Evolutionary conservation across 1,139 yeast species (phyloP).

Genomic region (Zygosaccharomyces sapae): DNA sequence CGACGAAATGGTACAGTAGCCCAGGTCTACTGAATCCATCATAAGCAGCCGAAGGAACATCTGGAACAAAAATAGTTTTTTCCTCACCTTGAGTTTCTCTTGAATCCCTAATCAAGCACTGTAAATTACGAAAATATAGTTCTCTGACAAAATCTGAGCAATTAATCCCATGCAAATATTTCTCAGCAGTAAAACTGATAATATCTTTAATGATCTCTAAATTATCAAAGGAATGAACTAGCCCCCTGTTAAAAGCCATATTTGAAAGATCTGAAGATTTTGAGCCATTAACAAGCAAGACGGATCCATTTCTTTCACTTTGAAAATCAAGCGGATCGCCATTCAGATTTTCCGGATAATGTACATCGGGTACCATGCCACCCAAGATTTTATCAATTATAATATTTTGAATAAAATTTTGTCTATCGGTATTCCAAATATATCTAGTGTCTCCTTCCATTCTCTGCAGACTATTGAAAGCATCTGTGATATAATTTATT

Average conservation of each 20-base stretch:
- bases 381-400: conserved; percentile 28
- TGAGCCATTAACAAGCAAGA: conserved; percentile 32
- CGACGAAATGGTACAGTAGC: conserved; percentile 64
- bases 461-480: conserved; percentile 18
- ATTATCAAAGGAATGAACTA: conserved; percentile 54
- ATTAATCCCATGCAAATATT: conserved; percentile 66
- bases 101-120: conserved; percentile 52
- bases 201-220: conserved; percentile 39
- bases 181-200: conserved; percentile 60
- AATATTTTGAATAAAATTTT: conserved; percentile 19
- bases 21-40: conserved; percentile 35
- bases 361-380: conserved; percentile 19
- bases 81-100: conserved; percentile 48
- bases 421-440: conserved; percentile 36
- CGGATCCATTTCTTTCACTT: conserved; percentile 35
- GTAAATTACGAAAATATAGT: conserved; percentile 56
- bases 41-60: conserved; percentile 40
- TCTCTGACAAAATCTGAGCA: conserved; percentile 68
- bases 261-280: conserved; percentile 39
- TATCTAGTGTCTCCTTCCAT: conserved; percentile 27
- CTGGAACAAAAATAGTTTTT: conserved; percentile 49
- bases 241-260: conserved; percentile 53
- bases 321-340: conserved; percentile 28
- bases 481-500: conserved; percentile 42
- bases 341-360: conserved; percentile 32